Evolutionary conservation across 257 asterid species (phyloP).

Genomic region (Solanum chiquidenum): DNA sequence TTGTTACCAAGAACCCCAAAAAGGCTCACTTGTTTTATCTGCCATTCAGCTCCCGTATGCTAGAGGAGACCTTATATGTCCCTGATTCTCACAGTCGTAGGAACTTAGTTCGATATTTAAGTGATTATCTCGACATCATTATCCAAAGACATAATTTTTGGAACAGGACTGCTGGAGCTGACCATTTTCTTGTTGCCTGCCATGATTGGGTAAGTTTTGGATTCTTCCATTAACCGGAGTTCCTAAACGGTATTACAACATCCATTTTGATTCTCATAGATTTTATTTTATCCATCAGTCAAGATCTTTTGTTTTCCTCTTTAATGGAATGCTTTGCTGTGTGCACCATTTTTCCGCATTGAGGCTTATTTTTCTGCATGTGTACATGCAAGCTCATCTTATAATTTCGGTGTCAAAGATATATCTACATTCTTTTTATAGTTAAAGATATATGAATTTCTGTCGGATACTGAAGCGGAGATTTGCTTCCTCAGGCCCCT

Average conservation of each 20-base stretch:
- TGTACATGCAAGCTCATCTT: background rate
- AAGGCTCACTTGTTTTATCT: constrained; percentile 70
- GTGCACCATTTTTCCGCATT: background rate
- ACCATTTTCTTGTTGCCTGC: constrained; percentile 82
- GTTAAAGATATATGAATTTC: background rate
- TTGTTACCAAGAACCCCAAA: constrained; percentile 40
- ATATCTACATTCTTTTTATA: background rate
- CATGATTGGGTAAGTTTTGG: constrained; percentile 72
- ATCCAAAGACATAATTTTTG: constrained; percentile 40
- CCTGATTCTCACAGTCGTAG: constrained; percentile 42
- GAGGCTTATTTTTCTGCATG: background rate
- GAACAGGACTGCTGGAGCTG: constrained; percentile 69
- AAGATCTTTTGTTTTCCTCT: background rate
- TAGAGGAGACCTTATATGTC: constrained; percentile 38
- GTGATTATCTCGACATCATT: constrained; percentile 31
- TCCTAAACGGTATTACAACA: background rate
- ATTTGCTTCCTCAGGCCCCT: constrained; percentile 49
- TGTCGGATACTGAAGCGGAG: background rate
- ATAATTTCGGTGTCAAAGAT: background rate
- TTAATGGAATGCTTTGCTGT: background rate
- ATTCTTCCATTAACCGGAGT: background rate
- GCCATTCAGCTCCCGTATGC: constrained; percentile 57
- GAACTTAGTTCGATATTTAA: constrained; percentile 25
- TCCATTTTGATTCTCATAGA: background rate
- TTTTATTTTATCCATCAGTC: background rate